Percentiles rank a stretch among this genome's conserved stretches.
Conservation (phyloP, 148 eudicot species). For the Diospyros lotus region DNA sequence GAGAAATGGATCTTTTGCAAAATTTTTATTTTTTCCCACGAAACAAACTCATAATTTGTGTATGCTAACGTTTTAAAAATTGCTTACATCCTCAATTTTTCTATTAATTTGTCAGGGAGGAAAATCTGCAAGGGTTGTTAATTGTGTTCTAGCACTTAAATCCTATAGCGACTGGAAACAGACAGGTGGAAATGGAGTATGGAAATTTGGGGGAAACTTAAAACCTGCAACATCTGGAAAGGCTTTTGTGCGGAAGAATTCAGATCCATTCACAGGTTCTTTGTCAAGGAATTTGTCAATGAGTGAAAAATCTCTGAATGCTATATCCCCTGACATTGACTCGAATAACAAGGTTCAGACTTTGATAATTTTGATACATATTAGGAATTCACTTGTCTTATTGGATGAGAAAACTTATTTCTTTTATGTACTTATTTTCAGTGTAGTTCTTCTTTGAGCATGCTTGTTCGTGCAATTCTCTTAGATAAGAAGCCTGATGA, state of each 20-base stretch:
- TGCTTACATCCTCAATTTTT: neutral
- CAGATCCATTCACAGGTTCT: constrained; percentile 80
- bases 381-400: constrained; percentile 9
- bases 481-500: constrained; percentile 90
- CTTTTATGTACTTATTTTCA: constrained; percentile 33
- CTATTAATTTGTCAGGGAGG: constrained; percentile 61
- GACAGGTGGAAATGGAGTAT: constrained; percentile 73
- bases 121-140: constrained; percentile 79
- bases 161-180: constrained; percentile 88
- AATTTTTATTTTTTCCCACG: neutral
- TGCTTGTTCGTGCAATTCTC: constrained; percentile 78
- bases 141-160: constrained; percentile 84
- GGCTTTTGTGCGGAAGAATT: constrained; percentile 75
- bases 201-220: constrained; percentile 86
- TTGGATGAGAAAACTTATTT: neutral
- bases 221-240: constrained; percentile 58
- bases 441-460: constrained; percentile 69
- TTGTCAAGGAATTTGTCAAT: constrained; percentile 55
- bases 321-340: constrained; percentile 40
- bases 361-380: neutral
- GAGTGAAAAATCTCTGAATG: constrained; percentile 53
- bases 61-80: neutral
- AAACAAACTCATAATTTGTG: neutral
- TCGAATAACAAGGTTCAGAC: constrained; percentile 49
- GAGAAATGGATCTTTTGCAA: neutral